Conservation (phyloP, 352 stramenopile genomes). For the Globisporangium echinulatum region DNA sequence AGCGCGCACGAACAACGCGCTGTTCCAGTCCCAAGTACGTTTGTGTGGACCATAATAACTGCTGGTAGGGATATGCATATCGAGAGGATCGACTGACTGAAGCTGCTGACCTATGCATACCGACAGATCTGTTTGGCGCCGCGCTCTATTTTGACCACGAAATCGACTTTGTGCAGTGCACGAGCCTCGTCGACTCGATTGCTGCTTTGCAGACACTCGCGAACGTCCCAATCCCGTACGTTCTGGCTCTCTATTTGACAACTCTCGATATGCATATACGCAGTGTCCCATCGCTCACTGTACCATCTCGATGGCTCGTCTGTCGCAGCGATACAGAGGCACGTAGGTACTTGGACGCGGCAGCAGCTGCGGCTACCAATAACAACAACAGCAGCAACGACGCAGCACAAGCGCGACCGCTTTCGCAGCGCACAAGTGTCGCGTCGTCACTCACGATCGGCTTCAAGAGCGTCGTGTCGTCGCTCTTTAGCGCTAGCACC, state of each 20-base stretch:
- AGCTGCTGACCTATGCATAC: neutral
- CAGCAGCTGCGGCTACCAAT: neutral
- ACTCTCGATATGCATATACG: neutral
- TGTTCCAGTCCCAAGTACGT: conserved; percentile 28
- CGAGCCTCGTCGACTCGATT: conserved; percentile 45
- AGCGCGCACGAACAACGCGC: conserved; percentile 23
- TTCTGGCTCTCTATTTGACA: neutral
- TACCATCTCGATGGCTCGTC: too few species aligned
- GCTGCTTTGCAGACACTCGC: conserved; percentile 26
- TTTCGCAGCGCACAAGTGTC: neutral
- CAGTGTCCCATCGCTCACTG: too few species aligned
- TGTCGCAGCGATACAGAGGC: conserved; percentile 6
- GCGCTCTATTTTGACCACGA: conserved; percentile 65
- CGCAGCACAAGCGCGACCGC: neutral
- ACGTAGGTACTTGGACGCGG: conserved; percentile 4
- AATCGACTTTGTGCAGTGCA: conserved; percentile 53
- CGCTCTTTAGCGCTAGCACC: too few species aligned
- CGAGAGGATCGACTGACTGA: neutral
- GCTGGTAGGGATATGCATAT: neutral
- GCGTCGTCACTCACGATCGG: too few species aligned
- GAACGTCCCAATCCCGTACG: conserved; percentile 32
- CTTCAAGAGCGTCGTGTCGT: too few species aligned
- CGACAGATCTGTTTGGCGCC: conserved; percentile 47
- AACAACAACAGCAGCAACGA: neutral
- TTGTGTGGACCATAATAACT: neutral